Evolutionary conservation across 2,329 filamentous ascomycete species (phyloP), one percentile per base, ranked within the genome.

Genomic region (Magnaporthiopsis poae): DNA sequence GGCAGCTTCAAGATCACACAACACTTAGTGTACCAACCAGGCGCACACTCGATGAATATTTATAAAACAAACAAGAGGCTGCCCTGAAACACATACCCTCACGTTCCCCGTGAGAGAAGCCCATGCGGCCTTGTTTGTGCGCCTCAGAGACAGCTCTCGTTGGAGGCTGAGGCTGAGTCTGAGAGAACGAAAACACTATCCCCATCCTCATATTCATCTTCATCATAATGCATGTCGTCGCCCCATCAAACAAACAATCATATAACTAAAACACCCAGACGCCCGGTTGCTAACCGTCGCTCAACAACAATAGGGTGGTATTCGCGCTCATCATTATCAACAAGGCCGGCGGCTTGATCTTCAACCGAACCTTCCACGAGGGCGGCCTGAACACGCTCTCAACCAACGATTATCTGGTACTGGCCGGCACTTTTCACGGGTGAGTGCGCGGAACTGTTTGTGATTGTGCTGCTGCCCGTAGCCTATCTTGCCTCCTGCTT

Each of bases 361-460:
- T 96, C 83, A 94, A 98, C 79, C 91, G 92, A 72, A 91, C 92
- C 74, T 98, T 99, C 77, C 88, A 93, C 73, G 87, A 94, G 61
- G 90, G 87, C 68, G 91, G 86, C 62, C 85, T 99, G 68, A 90
- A 91, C 77, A 92, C 94, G 76, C 88, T 99, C 72, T 91, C 87
- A 71, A 94, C 91, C 72, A 99, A 99, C 77, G 95, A 99, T 82
- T 96, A 96, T 75, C 89, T 99, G 39, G 94, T 98, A 71, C 87
- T 99, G 35, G 95, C 95, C 8, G 95, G 95, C 67, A 99, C 95
- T 66, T 99, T 99, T 77, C 95, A 99, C 76, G 95, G 92, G 91
- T 93, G 80, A 69, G 79, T 73, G 3, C n/a, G 27, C 39, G 12
- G 31, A 3, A 0, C 27, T 25, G 13, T 66, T 46, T 21, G 25